Evolutionary conservation across 495 filamentous ascomycete genomes (phyloP).

Genomic region (Penicillium salamii): DNA sequence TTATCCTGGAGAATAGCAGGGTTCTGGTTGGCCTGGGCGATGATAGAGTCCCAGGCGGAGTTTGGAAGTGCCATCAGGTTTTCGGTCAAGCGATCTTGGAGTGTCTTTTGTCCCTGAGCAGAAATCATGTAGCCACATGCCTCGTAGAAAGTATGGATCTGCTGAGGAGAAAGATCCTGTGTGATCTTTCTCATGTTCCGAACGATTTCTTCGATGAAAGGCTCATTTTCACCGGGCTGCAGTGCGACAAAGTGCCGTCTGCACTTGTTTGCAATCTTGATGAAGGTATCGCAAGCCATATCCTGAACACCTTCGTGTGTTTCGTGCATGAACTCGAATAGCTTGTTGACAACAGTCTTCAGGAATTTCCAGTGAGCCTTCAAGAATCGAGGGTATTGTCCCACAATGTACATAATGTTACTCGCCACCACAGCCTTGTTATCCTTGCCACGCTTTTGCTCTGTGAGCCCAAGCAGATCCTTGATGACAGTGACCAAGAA

Average conservation of each 20-base stretch:
- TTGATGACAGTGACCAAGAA: conserved; percentile 99
- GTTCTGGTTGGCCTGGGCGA: conserved; percentile 75
- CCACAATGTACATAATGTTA: conserved; percentile 99
- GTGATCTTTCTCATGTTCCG: conserved; percentile 93
- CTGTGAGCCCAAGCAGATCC: conserved; percentile 93
- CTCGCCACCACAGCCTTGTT: conserved; percentile 99
- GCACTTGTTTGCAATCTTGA: conserved; percentile 99
- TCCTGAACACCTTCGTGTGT: conserved; percentile 99
- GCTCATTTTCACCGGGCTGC: conserved; percentile 89
- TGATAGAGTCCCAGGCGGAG: conserved; percentile 91
- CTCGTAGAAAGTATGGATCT: conserved; percentile 99
- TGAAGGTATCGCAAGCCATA: conserved; percentile 99
- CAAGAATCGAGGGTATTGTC: conserved; percentile 95
- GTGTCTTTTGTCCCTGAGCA: conserved; percentile 87
- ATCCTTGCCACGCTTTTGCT: conserved; percentile 98
- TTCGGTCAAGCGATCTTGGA: conserved; percentile 84
- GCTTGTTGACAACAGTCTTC: conserved; percentile 99
- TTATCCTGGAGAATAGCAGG: conserved; percentile 80
- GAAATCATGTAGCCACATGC: conserved; percentile 99
- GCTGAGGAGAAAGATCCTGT: conserved; percentile 88
- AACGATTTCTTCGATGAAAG: conserved; percentile 99
- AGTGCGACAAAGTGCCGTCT: conserved; percentile 94
- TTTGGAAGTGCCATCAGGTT: conserved; percentile 95
- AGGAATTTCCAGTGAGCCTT: conserved; percentile 99
- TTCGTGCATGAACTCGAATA: conserved; percentile 99